Evolutionary conservation across 225 moss, liverwort and hornwort genomes (phyloP), one percentile per base, ranked within the genome.

Genomic region (Climacium dendroides): DNA sequence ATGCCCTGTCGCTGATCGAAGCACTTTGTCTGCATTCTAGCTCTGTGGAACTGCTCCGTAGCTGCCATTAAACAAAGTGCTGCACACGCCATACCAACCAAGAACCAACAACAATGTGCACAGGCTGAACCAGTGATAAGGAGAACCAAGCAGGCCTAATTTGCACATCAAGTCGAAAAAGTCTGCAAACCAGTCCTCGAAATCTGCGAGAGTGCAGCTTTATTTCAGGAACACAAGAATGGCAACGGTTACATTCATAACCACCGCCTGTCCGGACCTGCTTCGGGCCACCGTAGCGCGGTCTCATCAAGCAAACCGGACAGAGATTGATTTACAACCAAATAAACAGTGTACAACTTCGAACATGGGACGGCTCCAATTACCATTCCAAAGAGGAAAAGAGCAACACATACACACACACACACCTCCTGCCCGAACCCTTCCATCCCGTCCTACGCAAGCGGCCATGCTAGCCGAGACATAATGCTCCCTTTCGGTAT

Each of bases 231-330:
- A 37, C 26, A 61, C 62, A 48, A 60, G 24, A 73, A 34, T 62
- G 55, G 30, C 41, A 64, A 57, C 35, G 35, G 79, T 79, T 80
- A 54, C 84, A 84, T 53, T 29, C 58, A 9, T 13, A 26, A 71
- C 32, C 78, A 74, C 50, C 45, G 28, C 83, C 83, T 76, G 48
- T 48, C 74, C 81, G 48, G 20, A n/a, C 34, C 54, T 81, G 81
- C 89, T 85, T 85, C 57, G 91, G 89, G 89, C 91, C 91, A 87
- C 89, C 54, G 35, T 43, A 23, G 84, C 91, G 91, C 91, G 80
- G 91, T 89, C 91, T 87, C 91, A 84, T 62, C 87, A 81, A 87
- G 89, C 89, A 61, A 17, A 62, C 70, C 57, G 26, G 71, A 57
- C 89, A 89, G 71, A 76, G 66, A 89, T 54, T 37, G 67, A 87